Evolutionary conservation across 495 filamentous ascomycete genomes (phyloP), one percentile per base, ranked within the genome.

Genomic region (Pseudoneurospora amorphoporcata): DNA sequence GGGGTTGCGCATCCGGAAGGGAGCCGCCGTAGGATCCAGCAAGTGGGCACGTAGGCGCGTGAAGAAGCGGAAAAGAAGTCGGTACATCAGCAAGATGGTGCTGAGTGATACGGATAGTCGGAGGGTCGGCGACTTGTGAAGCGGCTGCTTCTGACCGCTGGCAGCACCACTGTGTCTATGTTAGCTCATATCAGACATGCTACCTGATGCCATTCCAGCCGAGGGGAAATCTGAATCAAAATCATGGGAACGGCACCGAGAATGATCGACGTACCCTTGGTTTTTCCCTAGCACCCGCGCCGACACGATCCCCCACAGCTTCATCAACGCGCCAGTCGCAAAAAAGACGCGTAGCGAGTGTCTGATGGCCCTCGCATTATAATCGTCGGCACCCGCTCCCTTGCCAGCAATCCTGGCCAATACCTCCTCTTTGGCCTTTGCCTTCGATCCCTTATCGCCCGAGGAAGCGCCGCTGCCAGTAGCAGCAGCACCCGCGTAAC

Each of bases 51-150:
- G 91, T 41, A 99, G 84, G 42, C 92, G 89, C 39, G 88, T 87
- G 74, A 98, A 91, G 83, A 99, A 99, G 72, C 94, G 92, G 82
- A 93, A 92, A 12, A 99, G 88, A 39, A 97, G 85, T 47, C 95
- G 89, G 76, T 99, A 94, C 74, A 97, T 85, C 43, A 98, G 86
- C 39, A 99, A 86, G 68, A 98, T 90, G 12, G 91, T 88, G 68
- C 94, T 94, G 39, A 97, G 84, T 1, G 92, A 93, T 37, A 94
- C 81, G 17, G 93, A 93, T 16, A 97, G 86, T 68, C 94, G 87
- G 68, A 96, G 85, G 69, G 91, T 91, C 1, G 92, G 86, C 3
- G 90, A 92, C 72, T 88, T 89, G 78, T 90, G 85, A 39, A 94
- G 79, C 2, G 90, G 82, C 10, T 83, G 77, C 82, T 88, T 82